Evolutionary conservation across 306 rosid genomes (phyloP), one percentile per base, ranked within the genome.

Genomic region (Trifolium dubium): DNA sequence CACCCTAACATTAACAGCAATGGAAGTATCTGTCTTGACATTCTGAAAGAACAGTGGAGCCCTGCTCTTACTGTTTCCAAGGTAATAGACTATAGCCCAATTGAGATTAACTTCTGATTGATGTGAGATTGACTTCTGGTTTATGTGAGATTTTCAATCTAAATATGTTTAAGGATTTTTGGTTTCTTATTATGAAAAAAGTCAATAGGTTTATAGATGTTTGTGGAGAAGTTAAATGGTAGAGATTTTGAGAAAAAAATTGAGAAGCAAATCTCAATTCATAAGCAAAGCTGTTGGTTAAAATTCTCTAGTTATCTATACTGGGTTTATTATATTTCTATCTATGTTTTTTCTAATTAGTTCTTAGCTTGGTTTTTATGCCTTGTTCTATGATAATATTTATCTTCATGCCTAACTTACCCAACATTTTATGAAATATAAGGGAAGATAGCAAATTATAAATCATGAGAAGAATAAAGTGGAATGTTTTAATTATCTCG

Each of bases 11-110:
- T 64, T 6, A 64, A 64, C 69, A 64, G 69, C 50, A 64, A 64
- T 17, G 69, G 69, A 10, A 64, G 69, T 17, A 64, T 64, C 46
- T 64, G 69, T 41, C 71, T 65, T 23, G 71, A 65, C 35, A 65
- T 65, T 7, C 71, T 65, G 53, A 65, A 65, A 65, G 71, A 65
- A 28, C 54, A 65, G 30, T 65, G 71, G 71, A 65, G 71, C 53
- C 71, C 71, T 23, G 71, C 71, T 23, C 54, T 65, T 6, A 65
- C 71, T 10, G 47, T 65, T 17, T 65, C 71, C 37, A 65, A 65
- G 71, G 86, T 82, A 63, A 14, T 34, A 73, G 23, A 46, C 44
- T 64, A 37, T 17, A 9, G 8, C 31, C 50, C 30, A 2, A 17
- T 62, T 62, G 14, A 13, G 47, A 62, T 62, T 62, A 32, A 35